These are phyloP conservation scores for Citrus maxima DNA, from an alignment of 345 rosid genomes.

Conservation along the genomic window DNA sequence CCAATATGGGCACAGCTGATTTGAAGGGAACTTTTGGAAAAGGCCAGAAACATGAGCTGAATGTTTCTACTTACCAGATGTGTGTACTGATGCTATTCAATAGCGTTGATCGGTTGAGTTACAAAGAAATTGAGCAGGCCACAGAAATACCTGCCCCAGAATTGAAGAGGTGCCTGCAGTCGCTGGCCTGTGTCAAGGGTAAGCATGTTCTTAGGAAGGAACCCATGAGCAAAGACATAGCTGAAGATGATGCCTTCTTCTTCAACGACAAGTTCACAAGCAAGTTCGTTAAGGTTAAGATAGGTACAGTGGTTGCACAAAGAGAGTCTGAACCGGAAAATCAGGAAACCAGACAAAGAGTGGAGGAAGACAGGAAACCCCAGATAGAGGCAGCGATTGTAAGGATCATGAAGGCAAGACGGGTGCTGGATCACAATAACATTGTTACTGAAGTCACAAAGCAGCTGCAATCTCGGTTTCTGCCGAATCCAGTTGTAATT, in stretches of 20 bases:
- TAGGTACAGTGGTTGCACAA: constrained; percentile 73
- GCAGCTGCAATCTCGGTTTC: constrained; percentile 68
- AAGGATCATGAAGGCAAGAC: constrained; percentile 75
- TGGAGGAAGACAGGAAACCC: constrained; percentile 78
- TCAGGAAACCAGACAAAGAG: constrained; percentile 71
- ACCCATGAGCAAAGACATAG: constrained; percentile 74
- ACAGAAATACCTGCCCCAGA: constrained; percentile 61
- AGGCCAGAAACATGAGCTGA: constrained; percentile 72
- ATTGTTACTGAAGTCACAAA: constrained; percentile 67
- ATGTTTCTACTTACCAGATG: constrained; percentile 76
- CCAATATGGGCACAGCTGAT: constrained; percentile 80
- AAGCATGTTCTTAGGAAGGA: constrained; percentile 67
- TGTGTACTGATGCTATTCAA: constrained; percentile 69
- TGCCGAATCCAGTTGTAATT: constrained; percentile 61
- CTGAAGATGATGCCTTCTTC: constrained; percentile 52
- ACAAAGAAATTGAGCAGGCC: constrained; percentile 70
- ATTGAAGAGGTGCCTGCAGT: constrained; percentile 72
- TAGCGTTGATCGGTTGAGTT: constrained; percentile 50
- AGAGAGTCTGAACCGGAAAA: constrained; percentile 73
- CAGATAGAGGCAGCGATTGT: constrained; percentile 76
- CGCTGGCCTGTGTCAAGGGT: constrained; percentile 69
- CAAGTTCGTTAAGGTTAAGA: constrained; percentile 68
- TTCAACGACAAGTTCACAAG: constrained; percentile 68
- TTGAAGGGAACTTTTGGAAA: constrained; percentile 64
- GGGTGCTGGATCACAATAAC: constrained; percentile 68